phyloP scores from a whole-genome alignment of 306 rosid genomes.

The Quercus aquifolioides region DNA sequence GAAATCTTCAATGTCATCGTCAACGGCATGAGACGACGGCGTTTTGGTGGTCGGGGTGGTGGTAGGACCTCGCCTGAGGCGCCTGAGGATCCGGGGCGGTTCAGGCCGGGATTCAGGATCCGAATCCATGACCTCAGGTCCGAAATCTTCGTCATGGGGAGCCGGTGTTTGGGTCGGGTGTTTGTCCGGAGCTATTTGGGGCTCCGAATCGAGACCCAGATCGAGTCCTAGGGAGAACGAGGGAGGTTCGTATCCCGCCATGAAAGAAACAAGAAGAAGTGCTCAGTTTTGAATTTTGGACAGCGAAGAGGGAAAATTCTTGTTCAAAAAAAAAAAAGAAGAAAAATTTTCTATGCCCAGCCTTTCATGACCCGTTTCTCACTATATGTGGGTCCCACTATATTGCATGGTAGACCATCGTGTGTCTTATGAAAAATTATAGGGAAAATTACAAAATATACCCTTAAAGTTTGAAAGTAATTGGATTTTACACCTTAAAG shows the following conservation, averaged over 20 bases:
- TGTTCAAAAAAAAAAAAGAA: too few relatives aligned
- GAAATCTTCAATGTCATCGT: constrained; percentile 52
- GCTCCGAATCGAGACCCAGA: constrained; percentile 40
- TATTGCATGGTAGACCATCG: too few relatives aligned
- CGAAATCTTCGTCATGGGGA: constrained; percentile 16
- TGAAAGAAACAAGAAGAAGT: not conserved
- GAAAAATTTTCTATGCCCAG: too few relatives aligned
- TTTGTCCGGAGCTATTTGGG: constrained; percentile 11
- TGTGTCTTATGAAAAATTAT: too few relatives aligned
- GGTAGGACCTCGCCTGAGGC: constrained; percentile 39
- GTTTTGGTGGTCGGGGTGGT: not conserved
- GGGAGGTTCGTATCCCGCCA: constrained; percentile 46
- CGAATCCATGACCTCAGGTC: constrained; percentile 8
- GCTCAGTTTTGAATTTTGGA: not conserved
- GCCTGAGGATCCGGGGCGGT: constrained; percentile 31
- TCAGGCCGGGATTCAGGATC: constrained; percentile 18
- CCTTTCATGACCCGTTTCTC: too few relatives aligned
- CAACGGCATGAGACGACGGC: constrained; percentile 1
- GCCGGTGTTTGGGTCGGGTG: not conserved
- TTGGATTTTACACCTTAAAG: too few relatives aligned
- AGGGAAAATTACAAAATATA: too few relatives aligned
- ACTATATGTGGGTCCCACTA: too few relatives aligned
- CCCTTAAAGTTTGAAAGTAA: too few relatives aligned
- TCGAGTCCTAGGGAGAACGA: constrained; percentile 59
- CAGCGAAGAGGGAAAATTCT: too few relatives aligned